Conservation (phyloP, 1,139 yeast species). For the Geotrichum siamense region DNA sequence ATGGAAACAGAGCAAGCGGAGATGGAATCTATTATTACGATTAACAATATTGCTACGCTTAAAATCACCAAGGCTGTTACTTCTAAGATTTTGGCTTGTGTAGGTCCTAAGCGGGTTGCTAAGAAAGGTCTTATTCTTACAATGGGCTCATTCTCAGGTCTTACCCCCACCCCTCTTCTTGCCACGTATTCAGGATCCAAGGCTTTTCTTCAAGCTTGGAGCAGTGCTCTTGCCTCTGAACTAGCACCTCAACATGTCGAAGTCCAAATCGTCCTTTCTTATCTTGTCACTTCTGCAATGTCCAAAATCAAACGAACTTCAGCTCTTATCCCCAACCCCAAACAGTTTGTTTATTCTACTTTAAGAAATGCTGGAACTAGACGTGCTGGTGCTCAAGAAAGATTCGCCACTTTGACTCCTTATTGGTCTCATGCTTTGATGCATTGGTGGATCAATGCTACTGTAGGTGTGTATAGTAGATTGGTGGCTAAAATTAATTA, state of each 20-base stretch:
- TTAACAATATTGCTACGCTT: conserved; percentile 80
- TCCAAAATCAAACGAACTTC: conserved; percentile 82
- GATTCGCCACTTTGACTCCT: conserved; percentile 82
- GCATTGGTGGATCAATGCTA: conserved; percentile 74
- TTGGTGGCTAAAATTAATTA: conserved; percentile 62
- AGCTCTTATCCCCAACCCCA: conserved; percentile 72
- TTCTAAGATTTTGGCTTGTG: conserved; percentile 57
- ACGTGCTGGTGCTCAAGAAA: conserved; percentile 87
- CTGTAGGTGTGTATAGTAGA: conserved; percentile 74
- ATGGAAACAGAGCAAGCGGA: conserved; percentile 69
- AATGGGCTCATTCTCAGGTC: conserved; percentile 96
- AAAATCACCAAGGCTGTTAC: conserved; percentile 70
- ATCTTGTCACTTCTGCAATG: conserved; percentile 92
- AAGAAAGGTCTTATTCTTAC: conserved; percentile 66
- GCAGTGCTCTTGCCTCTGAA: conserved; percentile 83
- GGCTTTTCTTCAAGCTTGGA: conserved; percentile 92
- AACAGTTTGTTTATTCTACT: conserved; percentile 63
- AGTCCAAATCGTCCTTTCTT: conserved; percentile 81
- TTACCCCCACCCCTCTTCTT: conserved; percentile 83
- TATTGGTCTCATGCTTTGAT: conserved; percentile 91
- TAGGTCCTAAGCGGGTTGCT: conserved; percentile 31
- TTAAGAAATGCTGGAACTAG: conserved; percentile 60
- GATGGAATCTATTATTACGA: conserved; percentile 67
- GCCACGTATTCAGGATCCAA: conserved; percentile 96
- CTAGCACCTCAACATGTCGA: conserved; percentile 61